Percentiles rank a stretch among this genome's conserved stretches.
Conservation (phyloP, 768 basidiomycete species). For the Xerocomus brunneocitrinus region DNA sequence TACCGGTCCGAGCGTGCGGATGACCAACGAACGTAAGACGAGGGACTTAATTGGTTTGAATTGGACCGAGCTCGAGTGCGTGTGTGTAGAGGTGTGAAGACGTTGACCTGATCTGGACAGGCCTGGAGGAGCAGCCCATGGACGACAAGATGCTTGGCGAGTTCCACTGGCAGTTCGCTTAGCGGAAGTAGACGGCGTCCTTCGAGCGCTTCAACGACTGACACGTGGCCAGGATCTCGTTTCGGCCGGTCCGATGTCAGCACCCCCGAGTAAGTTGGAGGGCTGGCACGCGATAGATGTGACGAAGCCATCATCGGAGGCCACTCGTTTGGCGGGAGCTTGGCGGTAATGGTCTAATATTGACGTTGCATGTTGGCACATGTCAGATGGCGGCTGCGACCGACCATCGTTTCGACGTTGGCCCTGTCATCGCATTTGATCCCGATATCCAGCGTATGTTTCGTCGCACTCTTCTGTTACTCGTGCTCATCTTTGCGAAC, state of each 20-base stretch:
- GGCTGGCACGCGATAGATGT: constrained; percentile 18
- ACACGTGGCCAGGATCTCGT: background rate
- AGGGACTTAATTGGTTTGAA: constrained; percentile 19
- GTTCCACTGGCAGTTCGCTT: constrained; percentile 35
- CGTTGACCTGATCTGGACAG: constrained; percentile 18
- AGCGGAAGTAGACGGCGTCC: constrained; percentile 34
- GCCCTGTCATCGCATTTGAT: constrained; percentile 27
- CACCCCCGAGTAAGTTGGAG: constrained; percentile 10
- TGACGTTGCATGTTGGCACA: background rate
- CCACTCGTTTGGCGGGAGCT: too few species aligned
- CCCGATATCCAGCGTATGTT: constrained; percentile 24
- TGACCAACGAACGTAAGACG: constrained; percentile 20
- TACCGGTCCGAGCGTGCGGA: constrained; percentile 34
- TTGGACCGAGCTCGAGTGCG: constrained; percentile 28
- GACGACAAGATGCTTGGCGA: constrained; percentile 29
- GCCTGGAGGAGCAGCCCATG: constrained; percentile 29
- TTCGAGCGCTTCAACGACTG: constrained; percentile 16
- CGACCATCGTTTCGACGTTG: constrained; percentile 19
- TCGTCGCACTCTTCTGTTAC: constrained; percentile 10
- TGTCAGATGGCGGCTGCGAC: constrained; percentile 25
- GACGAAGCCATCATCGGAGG: constrained; percentile 20
- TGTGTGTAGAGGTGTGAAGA: background rate
- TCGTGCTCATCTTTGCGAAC: constrained; percentile 3
- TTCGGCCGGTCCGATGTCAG: background rate
- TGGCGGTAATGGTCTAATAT: background rate